Conservation (phyloP, 2,329 filamentous ascomycete genomes). For the Beauveria medogensis region DNA sequence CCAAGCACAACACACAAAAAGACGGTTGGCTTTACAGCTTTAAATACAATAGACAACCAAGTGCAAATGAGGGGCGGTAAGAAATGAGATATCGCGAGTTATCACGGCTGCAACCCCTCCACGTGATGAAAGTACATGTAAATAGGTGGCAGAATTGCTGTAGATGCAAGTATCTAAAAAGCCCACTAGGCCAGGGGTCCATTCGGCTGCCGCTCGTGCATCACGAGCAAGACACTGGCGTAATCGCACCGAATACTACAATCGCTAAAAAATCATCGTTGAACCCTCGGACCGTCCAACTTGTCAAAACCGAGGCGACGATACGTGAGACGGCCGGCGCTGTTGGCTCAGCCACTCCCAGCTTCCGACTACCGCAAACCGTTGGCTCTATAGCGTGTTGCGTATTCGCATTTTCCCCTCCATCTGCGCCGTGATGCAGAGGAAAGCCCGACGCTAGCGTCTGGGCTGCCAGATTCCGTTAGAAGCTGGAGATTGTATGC, state of each 20-base stretch:
- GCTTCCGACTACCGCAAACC: neutral
- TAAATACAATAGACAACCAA: neutral
- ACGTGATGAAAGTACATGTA: conserved; percentile 9
- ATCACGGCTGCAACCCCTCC: neutral
- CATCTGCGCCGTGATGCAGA: too few species aligned
- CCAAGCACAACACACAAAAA: neutral
- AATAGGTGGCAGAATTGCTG: neutral
- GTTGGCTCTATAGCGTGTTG: neutral
- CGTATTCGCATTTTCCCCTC: neutral
- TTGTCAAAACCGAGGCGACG: neutral
- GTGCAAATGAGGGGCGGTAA: conserved; percentile 5
- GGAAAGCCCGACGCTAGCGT: neutral
- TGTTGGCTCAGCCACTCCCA: neutral
- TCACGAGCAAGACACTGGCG: neutral
- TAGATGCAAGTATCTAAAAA: neutral
- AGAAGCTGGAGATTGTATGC: neutral
- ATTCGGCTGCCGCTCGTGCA: neutral
- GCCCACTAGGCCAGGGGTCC: neutral
- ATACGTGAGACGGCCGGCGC: neutral
- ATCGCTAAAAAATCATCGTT: neutral
- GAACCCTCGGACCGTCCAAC: neutral
- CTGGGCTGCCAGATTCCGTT: neutral
- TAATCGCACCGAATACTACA: neutral
- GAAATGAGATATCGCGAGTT: conserved; percentile 2
- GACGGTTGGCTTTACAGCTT: neutral